Evolutionary conservation across 768 basidiomycete genomes (phyloP).

Genomic region (Rhodotorula paludigena): DNA sequence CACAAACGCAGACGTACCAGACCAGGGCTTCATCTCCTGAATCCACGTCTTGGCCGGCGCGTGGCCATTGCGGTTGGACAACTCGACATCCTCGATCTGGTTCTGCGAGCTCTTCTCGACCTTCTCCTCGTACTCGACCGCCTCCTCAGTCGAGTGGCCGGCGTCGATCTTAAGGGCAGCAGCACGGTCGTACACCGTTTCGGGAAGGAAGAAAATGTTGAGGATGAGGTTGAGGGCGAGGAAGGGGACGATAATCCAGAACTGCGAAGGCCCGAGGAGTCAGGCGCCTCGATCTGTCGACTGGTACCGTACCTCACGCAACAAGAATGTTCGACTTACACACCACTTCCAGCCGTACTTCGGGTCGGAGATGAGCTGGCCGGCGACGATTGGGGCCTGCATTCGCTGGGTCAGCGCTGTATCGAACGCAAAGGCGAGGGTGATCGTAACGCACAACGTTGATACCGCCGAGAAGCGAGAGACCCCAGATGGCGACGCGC

Average conservation of each 20-base stretch:
- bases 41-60: constrained; percentile 3
- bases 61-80: neutral
- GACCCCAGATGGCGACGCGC: neutral
- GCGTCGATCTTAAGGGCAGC: neutral
- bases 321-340: neutral
- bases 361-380: neutral
- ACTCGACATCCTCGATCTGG: neutral
- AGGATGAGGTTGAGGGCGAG: constrained; percentile 14
- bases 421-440: too few relatives aligned
- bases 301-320: too few relatives aligned
- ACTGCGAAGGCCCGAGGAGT: neutral
- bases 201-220: constrained; percentile 53
- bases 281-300: too few relatives aligned
- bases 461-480: neutral
- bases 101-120: neutral
- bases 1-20: too few relatives aligned
- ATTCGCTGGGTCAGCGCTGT: neutral
- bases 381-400: neutral
- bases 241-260: constrained; percentile 1
- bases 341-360: constrained; percentile 2
- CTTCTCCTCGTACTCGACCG: neutral
- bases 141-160: neutral
- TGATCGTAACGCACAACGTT: too few relatives aligned
- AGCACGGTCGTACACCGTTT: constrained; percentile 44
- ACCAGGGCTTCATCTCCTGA: constrained; percentile 13